Evolutionary conservation across 2,329 filamentous ascomycete genomes (phyloP).

Genomic region (Curvularia lunata): DNA sequence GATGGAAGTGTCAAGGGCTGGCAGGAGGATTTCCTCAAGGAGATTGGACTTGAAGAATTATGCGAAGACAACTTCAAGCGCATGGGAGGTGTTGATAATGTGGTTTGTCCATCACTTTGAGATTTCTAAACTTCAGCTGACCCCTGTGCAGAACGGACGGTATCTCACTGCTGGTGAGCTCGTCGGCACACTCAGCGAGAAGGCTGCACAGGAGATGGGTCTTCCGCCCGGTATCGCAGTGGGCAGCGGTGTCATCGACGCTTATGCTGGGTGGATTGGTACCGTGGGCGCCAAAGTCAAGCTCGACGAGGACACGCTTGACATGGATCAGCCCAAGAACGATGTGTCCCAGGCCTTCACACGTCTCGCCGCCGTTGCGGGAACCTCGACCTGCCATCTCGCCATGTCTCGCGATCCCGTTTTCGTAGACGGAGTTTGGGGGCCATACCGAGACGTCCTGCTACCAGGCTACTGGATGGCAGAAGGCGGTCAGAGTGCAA

Average conservation of each 20-base stretch:
- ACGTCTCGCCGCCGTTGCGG: constrained; percentile 89
- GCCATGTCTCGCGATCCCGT: constrained; percentile 93
- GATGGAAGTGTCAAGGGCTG: constrained; percentile 97
- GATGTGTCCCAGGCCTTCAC: constrained; percentile 93
- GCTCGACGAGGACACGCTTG: constrained; percentile 70
- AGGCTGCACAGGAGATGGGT: constrained; percentile 82
- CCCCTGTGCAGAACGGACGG: constrained; percentile 77
- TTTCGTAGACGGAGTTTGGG: constrained; percentile 96
- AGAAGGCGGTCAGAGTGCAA: constrained; percentile 95
- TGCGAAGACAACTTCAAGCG: constrained; percentile 86
- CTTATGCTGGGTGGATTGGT: constrained; percentile 98
- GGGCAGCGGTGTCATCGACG: constrained; percentile 95
- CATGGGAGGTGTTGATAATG: constrained; percentile 91
- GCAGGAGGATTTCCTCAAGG: constrained; percentile 91
- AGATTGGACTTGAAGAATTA: constrained; percentile 86
- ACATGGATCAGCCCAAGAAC: constrained; percentile 73
- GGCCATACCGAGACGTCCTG: constrained; percentile 92
- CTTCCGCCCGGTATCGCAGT: constrained; percentile 87
- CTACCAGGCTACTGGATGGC: constrained; percentile 95
- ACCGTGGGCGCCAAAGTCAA: constrained; percentile 97
- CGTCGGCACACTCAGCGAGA: constrained; percentile 82
- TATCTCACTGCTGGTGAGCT: constrained; percentile 92
- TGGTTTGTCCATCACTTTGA: constrained; percentile 68
- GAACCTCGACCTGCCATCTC: constrained; percentile 95
- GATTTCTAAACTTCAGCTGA: constrained; percentile 39